phyloP scores from a whole-genome alignment of 139 green algal species.

The Chlamydomonas applanata region DNA sequence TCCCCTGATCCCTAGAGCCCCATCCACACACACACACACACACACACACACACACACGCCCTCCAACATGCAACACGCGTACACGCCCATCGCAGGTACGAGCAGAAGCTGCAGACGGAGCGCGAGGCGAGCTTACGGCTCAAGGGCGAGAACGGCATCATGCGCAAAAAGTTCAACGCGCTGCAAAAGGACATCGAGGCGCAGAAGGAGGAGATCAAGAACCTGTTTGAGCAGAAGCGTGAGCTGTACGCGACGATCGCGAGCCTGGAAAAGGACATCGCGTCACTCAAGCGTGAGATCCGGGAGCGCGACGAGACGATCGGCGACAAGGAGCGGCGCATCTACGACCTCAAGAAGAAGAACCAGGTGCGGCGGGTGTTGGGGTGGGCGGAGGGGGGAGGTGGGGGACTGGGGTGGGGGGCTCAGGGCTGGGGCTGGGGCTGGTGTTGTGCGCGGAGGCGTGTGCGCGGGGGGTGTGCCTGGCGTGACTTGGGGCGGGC shows the following conservation, averaged over 20 bases:
- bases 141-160: slow-evolving; percentile 93
- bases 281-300: slow-evolving; percentile 80
- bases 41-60: no score
- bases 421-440: no score
- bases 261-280: slow-evolving; percentile 82
- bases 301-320: slow-evolving; percentile 87
- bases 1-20: no score
- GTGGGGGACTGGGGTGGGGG: no score
- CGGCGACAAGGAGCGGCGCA: slow-evolving; percentile 90
- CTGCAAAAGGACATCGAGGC: slow-evolving; percentile 78
- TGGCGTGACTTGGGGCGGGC: no score
- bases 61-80: no score
- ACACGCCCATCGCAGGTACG: slow-evolving; percentile 20
- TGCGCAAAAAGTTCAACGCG: slow-evolving; percentile 90
- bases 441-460: no score
- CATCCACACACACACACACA: no score
- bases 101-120: slow-evolving; percentile 47
- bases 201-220: slow-evolving; percentile 77
- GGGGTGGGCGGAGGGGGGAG: no score
- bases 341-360: slow-evolving; percentile 94
- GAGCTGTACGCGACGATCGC: slow-evolving; percentile 53
- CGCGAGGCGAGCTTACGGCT: slow-evolving; percentile 69
- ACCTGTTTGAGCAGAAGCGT: slow-evolving; percentile 64
- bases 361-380: slow-evolving; percentile 60
- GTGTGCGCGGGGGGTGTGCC: no score